Evolutionary conservation across 2,329 filamentous ascomycete genomes (phyloP).

Genomic region (Knufia petricola): DNA sequence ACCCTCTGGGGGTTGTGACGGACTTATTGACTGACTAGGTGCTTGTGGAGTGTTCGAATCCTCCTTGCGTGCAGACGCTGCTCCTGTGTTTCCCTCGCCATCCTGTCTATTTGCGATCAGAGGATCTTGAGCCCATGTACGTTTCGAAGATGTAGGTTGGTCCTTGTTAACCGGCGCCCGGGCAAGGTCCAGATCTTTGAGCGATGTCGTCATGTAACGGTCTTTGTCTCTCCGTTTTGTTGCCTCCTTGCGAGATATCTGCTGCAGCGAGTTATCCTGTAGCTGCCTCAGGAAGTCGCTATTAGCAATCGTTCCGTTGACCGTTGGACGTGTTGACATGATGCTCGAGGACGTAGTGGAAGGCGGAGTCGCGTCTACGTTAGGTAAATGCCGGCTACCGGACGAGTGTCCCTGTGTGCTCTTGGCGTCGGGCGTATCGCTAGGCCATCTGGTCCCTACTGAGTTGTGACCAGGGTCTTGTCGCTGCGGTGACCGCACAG

Average conservation of each 20-base stretch:
- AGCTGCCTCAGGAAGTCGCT: not conserved
- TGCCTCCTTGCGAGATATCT: not conserved
- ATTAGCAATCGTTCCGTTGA: not conserved
- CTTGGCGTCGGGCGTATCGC: no score
- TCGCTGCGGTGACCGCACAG: no score
- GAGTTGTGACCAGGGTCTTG: no score
- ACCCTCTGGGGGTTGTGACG: no score
- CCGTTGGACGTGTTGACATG: not conserved
- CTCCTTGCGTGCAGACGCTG: conserved; percentile 37
- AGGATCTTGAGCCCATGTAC: conserved; percentile 2
- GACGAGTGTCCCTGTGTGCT: no score
- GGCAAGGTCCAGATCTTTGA: conserved; percentile 8
- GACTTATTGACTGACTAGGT: not conserved
- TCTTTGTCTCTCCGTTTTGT: not conserved
- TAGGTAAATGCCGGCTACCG: no score
- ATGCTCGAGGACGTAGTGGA: not conserved
- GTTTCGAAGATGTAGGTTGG: not conserved
- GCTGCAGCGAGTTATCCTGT: not conserved
- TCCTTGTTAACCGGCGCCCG: not conserved
- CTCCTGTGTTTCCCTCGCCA: not conserved
- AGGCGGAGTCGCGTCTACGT: not conserved
- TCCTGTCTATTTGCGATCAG: not conserved
- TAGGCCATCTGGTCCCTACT: no score
- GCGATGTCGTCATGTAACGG: not conserved
- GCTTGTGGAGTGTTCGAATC: conserved; percentile 38